A percentile compares a stretch with the other conserved stretches of the same genome.
These are phyloP conservation scores for Zygoascus flipseniorum DNA, from an alignment of 805 yeast species.

Conservation along the genomic window DNA sequence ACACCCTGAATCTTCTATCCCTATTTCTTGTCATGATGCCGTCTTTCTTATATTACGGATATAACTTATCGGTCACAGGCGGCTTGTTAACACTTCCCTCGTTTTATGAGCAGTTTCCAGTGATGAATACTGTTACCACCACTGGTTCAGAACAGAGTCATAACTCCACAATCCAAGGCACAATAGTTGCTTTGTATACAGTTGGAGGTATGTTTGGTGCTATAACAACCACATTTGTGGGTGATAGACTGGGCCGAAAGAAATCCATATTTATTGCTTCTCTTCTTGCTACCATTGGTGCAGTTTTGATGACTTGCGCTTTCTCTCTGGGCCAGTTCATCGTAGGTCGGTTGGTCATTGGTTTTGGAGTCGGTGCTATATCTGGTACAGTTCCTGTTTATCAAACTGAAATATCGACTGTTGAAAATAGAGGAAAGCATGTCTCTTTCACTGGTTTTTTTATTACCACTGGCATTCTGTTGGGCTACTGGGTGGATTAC, in stretches of 20 bases:
- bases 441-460: constrained; percentile 58
- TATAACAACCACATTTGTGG: constrained; percentile 45
- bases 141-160: constrained; percentile 8
- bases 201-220: constrained; percentile 68
- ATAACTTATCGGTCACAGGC: constrained; percentile 13
- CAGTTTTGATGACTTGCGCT: constrained; percentile 11
- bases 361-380: constrained; percentile 23
- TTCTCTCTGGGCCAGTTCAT: constrained; percentile 57
- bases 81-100: constrained; percentile 8
- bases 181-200: constrained; percentile 38
- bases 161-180: constrained; percentile 25
- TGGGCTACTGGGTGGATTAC: constrained; percentile 36
- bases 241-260: constrained; percentile 54
- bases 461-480: constrained; percentile 58
- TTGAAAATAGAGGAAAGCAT: constrained; percentile 38
- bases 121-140: constrained; percentile 10
- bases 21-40: constrained; percentile 8
- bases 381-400: constrained; percentile 54
- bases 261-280: constrained; percentile 47
- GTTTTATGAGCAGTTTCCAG: constrained; percentile 10
- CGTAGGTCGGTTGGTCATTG: constrained; percentile 47
- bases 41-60: constrained; percentile 10
- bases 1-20: constrained; percentile 3
- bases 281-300: constrained; percentile 35
- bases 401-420: constrained; percentile 12